phyloP scores from a whole-genome alignment of 2,329 filamentous ascomycete species.

The Trichoderma afroharzianum region DNA sequence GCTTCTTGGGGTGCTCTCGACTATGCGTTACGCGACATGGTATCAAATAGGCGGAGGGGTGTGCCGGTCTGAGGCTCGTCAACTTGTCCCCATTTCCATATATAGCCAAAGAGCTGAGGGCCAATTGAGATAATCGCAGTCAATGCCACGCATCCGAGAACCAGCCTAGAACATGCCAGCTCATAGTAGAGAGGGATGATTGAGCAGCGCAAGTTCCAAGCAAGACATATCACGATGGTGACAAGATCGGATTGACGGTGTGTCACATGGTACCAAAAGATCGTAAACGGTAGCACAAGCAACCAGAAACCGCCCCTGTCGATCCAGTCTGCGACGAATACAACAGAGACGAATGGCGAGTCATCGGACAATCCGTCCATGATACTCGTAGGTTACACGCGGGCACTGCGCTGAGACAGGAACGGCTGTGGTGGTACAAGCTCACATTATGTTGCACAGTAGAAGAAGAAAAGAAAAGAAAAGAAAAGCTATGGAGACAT shows the following conservation, averaged over 20 bases:
- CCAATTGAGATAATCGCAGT: background rate
- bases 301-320: constrained; percentile 15
- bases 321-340: constrained; percentile 23
- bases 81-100: background rate
- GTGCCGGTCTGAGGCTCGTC: background rate
- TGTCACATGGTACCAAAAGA: constrained; percentile 19
- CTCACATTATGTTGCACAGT: background rate
- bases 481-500: background rate
- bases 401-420: background rate
- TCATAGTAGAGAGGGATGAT: background rate
- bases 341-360: constrained; percentile 23
- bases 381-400: background rate
- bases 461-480: background rate
- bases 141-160: background rate
- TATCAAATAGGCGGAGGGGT: constrained; percentile 46
- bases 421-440: background rate
- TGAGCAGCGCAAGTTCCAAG: constrained; percentile 19
- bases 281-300: background rate
- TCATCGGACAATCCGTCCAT: constrained; percentile 28
- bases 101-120: background rate
- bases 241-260: constrained; percentile 26
- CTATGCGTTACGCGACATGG: constrained; percentile 63
- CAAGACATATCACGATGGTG: constrained; percentile 25
- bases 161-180: background rate
- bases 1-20: constrained; percentile 62